These are phyloP conservation scores for Agarophyton chilense DNA, from an alignment of 23 red algal species.

Conservation along the genomic window DNA sequence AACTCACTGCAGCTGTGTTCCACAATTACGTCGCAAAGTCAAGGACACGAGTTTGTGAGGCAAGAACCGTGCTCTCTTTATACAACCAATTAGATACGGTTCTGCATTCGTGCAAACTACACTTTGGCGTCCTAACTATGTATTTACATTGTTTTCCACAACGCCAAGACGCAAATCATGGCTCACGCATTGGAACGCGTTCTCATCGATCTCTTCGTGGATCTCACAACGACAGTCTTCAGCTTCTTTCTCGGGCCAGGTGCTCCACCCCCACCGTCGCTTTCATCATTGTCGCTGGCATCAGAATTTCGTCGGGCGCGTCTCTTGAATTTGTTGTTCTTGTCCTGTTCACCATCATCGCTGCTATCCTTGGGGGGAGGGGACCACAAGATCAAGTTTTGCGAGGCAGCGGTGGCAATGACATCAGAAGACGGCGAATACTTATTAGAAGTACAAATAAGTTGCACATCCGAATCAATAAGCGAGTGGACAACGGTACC, in stretches of 20 bases:
- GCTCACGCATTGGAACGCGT: neutral
- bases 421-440: constrained; percentile 70
- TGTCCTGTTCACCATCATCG: neutral
- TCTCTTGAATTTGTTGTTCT: neutral
- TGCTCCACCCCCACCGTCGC: neutral
- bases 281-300: constrained; percentile 10
- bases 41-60: neutral
- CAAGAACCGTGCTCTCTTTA: neutral
- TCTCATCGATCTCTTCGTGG: neutral
- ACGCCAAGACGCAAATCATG: neutral
- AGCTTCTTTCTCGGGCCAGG: constrained; percentile 32
- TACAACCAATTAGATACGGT: neutral
- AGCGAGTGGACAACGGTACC: constrained; percentile 63
- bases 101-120: no score
- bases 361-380: neutral
- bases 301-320: neutral
- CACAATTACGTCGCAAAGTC: neutral
- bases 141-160: no score
- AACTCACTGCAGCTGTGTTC: no score
- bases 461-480: constrained; percentile 39
- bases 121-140: no score
- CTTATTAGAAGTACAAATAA: constrained; percentile 65
- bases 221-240: constrained; percentile 15
- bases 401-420: constrained; percentile 64
- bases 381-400: constrained; percentile 70